Base-by-base conservation (phyloP, 768 basidiomycete species). In the Mycena filopes region DNA sequence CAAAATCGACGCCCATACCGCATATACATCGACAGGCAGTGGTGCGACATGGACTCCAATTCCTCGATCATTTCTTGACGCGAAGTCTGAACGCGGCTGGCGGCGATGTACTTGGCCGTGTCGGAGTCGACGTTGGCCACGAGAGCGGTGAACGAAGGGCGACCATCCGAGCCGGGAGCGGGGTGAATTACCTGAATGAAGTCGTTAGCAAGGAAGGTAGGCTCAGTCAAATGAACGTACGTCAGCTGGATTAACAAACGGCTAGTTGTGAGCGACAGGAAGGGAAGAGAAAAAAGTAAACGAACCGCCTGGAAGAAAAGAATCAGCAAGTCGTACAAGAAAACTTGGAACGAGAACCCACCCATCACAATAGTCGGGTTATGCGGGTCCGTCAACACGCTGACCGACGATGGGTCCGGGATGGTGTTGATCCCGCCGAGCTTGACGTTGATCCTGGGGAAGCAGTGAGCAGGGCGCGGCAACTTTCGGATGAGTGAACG, bases 311-410 rank as follows among this genome's bases (percentile, higher is more conserved):
- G 36, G 29, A 29, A 28, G 23, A 40, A 11, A 49, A 28, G 7
- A 10, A 26, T 20, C 16, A 42, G 20, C 18, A 40, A 55, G 9
- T 10, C 40, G 15, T 7, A 0, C 15, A 12, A 18, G 6, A 26
- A 25, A 12, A 23, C 18, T n/a, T 43, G 8, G n/a, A 15, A 47
- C 67, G 59, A 38, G 21, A 28, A 28, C 74, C 67, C 76, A 86
- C 92, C 93, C 86, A 94, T 90, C 61, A 94, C 86, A 15, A 94
- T 86, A 1, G 93, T 93, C 2, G 93, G 93, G 70, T 88, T 86
- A 29, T 85, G 81, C 1, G 88, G 85, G 71, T 95, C 92, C 28
- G 54, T 55, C 25, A 55, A 28, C 9, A 55, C 41, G 23, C 41
- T 83, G 0, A 91, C 89, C 0, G 89, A 89, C 15, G 83, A 79